Conservation (phyloP, 768 basidiomycete genomes). For the Russula sp. region DNA sequence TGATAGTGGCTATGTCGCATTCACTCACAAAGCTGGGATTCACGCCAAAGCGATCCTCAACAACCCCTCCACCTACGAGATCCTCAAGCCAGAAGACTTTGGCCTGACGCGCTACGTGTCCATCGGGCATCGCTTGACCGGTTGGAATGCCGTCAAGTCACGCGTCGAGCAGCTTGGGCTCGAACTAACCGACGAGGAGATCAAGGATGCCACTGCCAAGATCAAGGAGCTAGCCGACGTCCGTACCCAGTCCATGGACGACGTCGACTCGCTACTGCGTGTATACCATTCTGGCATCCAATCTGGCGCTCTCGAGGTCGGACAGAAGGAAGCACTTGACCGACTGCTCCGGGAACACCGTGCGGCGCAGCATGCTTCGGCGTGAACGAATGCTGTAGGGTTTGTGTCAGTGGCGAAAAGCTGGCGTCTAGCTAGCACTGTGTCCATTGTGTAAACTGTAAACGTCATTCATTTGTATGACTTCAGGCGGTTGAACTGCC, state of each 20-base stretch:
- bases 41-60: conserved; percentile 99
- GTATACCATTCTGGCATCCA: conserved; percentile 94
- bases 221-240: conserved; percentile 99
- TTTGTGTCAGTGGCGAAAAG: not conserved
- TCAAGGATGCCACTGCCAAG: conserved; percentile 98
- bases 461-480: not conserved
- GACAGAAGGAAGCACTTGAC: conserved; percentile 91
- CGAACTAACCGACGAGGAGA: conserved; percentile 84
- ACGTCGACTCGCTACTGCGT: conserved; percentile 94
- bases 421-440: conserved; percentile 16
- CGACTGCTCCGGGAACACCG: conserved; percentile 79
- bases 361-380: conserved; percentile 33
- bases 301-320: conserved; percentile 86
- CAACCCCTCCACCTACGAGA: conserved; percentile 99
- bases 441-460: not conserved
- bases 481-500: not conserved
- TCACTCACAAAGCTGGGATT: conserved; percentile 99
- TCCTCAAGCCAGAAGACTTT: conserved; percentile 98
- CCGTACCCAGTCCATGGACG: conserved; percentile 97
- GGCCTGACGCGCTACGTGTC: conserved; percentile 97
- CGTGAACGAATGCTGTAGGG: not conserved
- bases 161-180: conserved; percentile 97
- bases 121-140: conserved; percentile 94
- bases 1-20: conserved; percentile 92
- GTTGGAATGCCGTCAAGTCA: conserved; percentile 99